Conservation (phyloP, 108 stramenopile genomes). For the Thalassiosira profunda region DNA sequence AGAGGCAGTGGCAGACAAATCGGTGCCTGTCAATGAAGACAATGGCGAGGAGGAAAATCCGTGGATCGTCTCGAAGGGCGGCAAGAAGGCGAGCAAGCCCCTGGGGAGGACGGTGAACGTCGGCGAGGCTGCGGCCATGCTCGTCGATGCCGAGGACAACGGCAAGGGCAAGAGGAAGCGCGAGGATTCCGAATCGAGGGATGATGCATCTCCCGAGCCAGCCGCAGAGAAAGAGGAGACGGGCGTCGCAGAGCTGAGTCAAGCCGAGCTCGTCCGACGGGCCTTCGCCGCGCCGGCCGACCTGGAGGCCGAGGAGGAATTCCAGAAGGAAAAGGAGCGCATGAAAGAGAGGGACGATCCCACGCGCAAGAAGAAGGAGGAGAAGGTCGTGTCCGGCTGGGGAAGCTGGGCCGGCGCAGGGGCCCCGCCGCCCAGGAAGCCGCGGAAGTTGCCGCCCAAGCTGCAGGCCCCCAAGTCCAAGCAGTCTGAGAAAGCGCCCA, state of each 20-base stretch:
- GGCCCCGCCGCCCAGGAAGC: constrained; percentile 71
- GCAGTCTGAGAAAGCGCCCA: constrained; percentile 43
- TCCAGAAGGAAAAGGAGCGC: constrained; percentile 88
- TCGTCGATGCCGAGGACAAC: constrained; percentile 21
- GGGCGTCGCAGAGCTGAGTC: constrained; percentile 51
- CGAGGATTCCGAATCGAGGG: neutral
- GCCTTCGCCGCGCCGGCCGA: constrained; percentile 93
- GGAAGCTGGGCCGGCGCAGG: constrained; percentile 93
- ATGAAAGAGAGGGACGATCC: constrained; percentile 81
- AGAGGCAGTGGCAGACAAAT: neutral
- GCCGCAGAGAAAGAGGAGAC: constrained; percentile 1
- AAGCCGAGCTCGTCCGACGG: constrained; percentile 91
- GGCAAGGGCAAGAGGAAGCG: constrained; percentile 12
- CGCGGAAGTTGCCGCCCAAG: constrained; percentile 63
- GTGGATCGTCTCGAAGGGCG: constrained; percentile 31
- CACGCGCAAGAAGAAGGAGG: constrained; percentile 62
- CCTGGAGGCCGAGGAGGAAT: constrained; percentile 88
- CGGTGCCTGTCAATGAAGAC: neutral
- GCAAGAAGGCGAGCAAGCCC: constrained; percentile 20
- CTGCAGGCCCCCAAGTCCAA: constrained; percentile 63
- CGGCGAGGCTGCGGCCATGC: constrained; percentile 48
- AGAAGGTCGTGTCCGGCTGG: constrained; percentile 79
- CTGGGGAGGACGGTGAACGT: constrained; percentile 21
- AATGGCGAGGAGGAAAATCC: constrained; percentile 37
- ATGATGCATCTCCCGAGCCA: constrained; percentile 3